Conservation (phyloP, 2,329 filamentous ascomycete species). For the Thermochaetoides dissita region DNA sequence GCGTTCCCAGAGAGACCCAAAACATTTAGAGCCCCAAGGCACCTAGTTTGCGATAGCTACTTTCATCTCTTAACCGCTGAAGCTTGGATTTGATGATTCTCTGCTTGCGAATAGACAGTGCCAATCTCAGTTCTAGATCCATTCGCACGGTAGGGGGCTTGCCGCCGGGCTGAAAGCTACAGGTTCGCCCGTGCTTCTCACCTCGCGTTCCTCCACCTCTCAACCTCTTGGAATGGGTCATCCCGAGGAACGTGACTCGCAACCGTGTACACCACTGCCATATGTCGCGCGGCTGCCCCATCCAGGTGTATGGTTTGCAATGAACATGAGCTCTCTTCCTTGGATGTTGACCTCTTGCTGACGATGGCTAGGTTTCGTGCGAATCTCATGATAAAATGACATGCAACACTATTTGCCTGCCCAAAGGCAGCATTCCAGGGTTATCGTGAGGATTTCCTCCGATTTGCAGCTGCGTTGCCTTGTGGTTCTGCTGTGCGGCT, state of each 20-base stretch:
- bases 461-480: constrained; percentile 3
- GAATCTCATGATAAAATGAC: not conserved
- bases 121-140: not conserved
- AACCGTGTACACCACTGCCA: not conserved
- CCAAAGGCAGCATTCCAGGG: not conserved
- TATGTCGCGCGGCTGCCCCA: not conserved
- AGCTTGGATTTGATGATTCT: no score
- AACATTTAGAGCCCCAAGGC: no score
- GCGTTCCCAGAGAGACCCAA: no score
- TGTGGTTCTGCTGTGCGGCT: constrained; percentile 7
- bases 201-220: constrained; percentile 3
- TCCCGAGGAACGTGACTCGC: not conserved
- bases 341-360: constrained; percentile 1
- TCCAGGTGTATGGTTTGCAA: constrained; percentile 2
- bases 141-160: constrained; percentile 5
- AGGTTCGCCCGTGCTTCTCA: constrained; percentile 2
- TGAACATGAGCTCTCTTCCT: not conserved
- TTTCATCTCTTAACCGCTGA: no score
- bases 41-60: no score
- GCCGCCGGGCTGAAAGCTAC: constrained; percentile 1
- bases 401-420: not conserved
- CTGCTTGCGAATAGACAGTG: no score
- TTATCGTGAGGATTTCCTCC: constrained; percentile 2
- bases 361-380: constrained; percentile 5
- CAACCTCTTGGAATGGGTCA: constrained; percentile 9